phyloP scores from a whole-genome alignment of 108 stramenopile species.

The Nitzschia sp. region DNA sequence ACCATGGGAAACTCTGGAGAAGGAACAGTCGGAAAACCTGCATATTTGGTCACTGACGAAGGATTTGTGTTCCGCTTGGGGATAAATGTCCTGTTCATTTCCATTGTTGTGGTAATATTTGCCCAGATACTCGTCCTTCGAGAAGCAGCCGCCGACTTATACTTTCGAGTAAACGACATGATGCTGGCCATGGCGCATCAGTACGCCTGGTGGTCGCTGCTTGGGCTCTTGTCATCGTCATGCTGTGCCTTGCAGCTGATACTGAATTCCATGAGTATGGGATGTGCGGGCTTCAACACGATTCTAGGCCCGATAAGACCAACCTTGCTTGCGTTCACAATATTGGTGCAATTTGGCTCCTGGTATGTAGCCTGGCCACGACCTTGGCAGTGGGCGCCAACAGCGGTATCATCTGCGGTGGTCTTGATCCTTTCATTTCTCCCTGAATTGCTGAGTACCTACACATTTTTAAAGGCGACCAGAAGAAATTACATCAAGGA shows the following conservation, averaged over 20 bases:
- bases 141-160: background rate
- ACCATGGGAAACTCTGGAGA: too few relatives aligned
- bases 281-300: background rate
- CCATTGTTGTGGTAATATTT: background rate
- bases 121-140: background rate
- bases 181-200: conserved; percentile 16
- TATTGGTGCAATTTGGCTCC: background rate
- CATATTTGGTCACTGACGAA: too few relatives aligned
- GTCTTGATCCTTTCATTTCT: background rate
- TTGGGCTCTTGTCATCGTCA: conserved; percentile 3
- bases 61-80: too few relatives aligned
- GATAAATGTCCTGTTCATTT: too few relatives aligned
- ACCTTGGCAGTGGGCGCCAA: conserved; percentile 4
- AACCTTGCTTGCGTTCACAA: background rate
- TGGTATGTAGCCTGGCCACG: conserved; percentile 2
- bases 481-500: background rate
- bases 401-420: background rate
- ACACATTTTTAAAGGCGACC: background rate
- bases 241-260: background rate
- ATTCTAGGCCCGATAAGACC: background rate
- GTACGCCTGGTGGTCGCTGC: conserved; percentile 8
- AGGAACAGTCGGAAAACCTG: too few relatives aligned
- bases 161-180: conserved; percentile 1
- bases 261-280: background rate
- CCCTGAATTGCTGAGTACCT: background rate